These are phyloP conservation scores for Quercus mongolica DNA, from an alignment of 306 rosid genomes.

Conservation along the genomic window DNA sequence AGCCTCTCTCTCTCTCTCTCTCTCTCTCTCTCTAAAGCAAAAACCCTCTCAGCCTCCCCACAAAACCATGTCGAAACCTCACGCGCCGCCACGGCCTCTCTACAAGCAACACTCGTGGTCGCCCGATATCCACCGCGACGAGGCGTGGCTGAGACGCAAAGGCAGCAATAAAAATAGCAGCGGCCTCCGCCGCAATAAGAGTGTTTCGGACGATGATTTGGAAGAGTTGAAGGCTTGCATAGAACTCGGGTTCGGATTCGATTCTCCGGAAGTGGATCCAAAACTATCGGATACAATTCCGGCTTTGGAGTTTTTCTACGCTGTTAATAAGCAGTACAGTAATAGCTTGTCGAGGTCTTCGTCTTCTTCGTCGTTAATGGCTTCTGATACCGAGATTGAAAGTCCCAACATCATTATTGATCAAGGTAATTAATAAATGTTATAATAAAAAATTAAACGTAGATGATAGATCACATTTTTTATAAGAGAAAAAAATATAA, in stretches of 20 bases:
- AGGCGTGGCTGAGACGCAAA: conserved; percentile 70
- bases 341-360: conserved; percentile 37
- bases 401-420: conserved; percentile 34
- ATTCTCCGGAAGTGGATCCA: conserved; percentile 50
- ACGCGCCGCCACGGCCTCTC: conserved; percentile 42
- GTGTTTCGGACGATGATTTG: conserved; percentile 64
- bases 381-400: conserved; percentile 30
- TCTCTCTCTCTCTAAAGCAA: no score
- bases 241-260: conserved; percentile 71
- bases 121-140: conserved; percentile 63
- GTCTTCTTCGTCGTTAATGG: conserved; percentile 33
- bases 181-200: conserved; percentile 30
- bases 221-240: conserved; percentile 76
- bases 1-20: no score
- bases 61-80: conserved; percentile 29
- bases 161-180: background rate
- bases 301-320: conserved; percentile 56
- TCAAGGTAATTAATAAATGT: conserved; percentile 32
- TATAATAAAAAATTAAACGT: no score
- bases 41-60: background rate
- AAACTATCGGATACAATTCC: conserved; percentile 55
- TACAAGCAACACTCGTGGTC: conserved; percentile 70
- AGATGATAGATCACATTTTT: no score
- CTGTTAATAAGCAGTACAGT: conserved; percentile 47
- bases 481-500: no score